Evolutionary conservation across 495 filamentous ascomycete genomes (phyloP), one percentile per base, ranked within the genome.

Genomic region (Hyaloscypha variabilis): DNA sequence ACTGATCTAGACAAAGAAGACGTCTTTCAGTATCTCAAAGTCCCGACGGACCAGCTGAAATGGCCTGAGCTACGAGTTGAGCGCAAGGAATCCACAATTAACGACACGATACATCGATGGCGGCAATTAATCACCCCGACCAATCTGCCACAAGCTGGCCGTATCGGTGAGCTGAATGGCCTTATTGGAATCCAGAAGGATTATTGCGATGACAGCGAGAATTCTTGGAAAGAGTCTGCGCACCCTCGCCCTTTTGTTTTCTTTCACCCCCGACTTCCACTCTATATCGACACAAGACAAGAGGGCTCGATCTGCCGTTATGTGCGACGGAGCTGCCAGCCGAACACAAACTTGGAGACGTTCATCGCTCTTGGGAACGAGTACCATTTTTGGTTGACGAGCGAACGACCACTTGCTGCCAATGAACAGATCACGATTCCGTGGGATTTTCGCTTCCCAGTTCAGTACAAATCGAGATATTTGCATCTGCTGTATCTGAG

Each of bases 311-410:
- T 86, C 19, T 87, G 93, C 55, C 90, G 95, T 30, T 97, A 93
- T 73, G 85, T 93, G 23, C 85, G 95, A 39, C 85, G 94, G 56
- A 97, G 95, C 70, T 99, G 95, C 75, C 85, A 82, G 57, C 91
- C 95, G 2, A 99, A 97, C 71, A 82, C 93, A 25, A 78, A 77
- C 8, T 82, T 99, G 75, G 92, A 91, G 63, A 94, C 92, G 0
- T 89, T 90, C 67, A 84, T 97, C 49, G 90, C 89, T 3, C 87
- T 89, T 51, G 83, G 83, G 17, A 83, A 84, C 0, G 88, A 93
- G 71, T 96, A 91, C 77, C 90, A 91, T 72, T 95, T 97, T 76
- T 97, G 94, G 82, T 86, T 96, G 64, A 83, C 96, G 61, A 91
- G 91, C 63, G 90, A 90, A 69, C 81, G 88, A 56, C 82, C 88